Percentiles rank a stretch among this genome's conserved stretches.
Conservation (phyloP, 345 rosid genomes). For the Dimocarpus longan region DNA sequence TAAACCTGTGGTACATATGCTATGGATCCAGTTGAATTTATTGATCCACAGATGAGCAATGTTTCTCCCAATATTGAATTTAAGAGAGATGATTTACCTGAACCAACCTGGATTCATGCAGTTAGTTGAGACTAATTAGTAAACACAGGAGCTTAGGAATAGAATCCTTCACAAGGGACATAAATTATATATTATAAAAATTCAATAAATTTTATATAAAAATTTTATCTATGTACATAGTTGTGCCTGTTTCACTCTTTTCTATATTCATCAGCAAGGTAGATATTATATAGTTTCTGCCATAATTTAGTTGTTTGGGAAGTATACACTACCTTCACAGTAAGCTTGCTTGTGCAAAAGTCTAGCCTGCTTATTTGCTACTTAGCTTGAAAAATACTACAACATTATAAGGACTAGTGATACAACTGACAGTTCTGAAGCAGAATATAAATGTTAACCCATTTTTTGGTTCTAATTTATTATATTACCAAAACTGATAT, state of each 20-base stretch:
- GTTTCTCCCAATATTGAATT: conserved; percentile 73
- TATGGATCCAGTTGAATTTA: conserved; percentile 53
- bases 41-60: conserved; percentile 63
- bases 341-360: neutral
- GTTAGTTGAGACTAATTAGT: conserved; percentile 15
- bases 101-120: conserved; percentile 71
- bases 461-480: neutral
- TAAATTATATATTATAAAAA: neutral
- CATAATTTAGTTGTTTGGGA: neutral
- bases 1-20: conserved; percentile 95
- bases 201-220: neutral
- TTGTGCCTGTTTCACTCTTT: neutral
- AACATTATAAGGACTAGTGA: neutral
- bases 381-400: neutral
- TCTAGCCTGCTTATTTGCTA: neutral
- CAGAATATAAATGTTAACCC: neutral
- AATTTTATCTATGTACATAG: neutral
- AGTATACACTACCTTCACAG: neutral
- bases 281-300: neutral
- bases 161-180: neutral
- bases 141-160: neutral
- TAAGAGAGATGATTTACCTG: conserved; percentile 92
- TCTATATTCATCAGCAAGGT: neutral
- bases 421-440: neutral
- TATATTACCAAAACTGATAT: neutral